phyloP scores from a whole-genome alignment of 805 yeast genomes.

The Pichia paraexigua region DNA sequence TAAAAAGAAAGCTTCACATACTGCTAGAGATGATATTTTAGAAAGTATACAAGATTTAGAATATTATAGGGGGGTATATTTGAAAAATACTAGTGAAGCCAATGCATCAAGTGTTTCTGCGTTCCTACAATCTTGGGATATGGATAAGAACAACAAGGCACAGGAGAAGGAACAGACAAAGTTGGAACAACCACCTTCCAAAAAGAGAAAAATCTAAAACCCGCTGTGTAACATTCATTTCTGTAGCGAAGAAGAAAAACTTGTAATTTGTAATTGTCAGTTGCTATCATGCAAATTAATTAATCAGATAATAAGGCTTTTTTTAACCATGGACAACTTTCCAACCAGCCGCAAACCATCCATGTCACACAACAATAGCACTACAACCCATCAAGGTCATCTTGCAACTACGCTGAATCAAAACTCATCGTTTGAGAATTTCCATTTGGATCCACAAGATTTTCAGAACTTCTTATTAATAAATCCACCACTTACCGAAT shows the following conservation, averaged over 20 bases:
- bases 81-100: conserved; percentile 19
- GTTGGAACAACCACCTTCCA: background rate
- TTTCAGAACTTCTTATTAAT: conserved; percentile 29
- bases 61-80: conserved; percentile 68
- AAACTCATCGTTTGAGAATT: conserved; percentile 17
- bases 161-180: background rate
- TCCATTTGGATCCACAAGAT: conserved; percentile 30
- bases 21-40: conserved; percentile 80
- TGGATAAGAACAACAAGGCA: background rate
- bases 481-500: conserved; percentile 31
- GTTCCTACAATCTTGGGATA: background rate
- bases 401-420: background rate
- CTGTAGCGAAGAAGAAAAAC: background rate
- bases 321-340: background rate
- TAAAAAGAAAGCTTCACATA: conserved; percentile 62
- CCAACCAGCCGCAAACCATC: background rate
- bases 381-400: background rate
- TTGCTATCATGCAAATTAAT: too few species aligned
- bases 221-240: background rate
- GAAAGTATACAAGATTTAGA: conserved; percentile 81
- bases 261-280: background rate
- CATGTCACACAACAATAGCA: background rate
- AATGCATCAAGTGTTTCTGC: background rate
- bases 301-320: background rate
- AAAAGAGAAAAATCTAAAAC: background rate